Evolutionary conservation across 2,329 filamentous ascomycete species (phyloP), one percentile per base, ranked within the genome.

Genomic region (Colletotrichum destructivum): DNA sequence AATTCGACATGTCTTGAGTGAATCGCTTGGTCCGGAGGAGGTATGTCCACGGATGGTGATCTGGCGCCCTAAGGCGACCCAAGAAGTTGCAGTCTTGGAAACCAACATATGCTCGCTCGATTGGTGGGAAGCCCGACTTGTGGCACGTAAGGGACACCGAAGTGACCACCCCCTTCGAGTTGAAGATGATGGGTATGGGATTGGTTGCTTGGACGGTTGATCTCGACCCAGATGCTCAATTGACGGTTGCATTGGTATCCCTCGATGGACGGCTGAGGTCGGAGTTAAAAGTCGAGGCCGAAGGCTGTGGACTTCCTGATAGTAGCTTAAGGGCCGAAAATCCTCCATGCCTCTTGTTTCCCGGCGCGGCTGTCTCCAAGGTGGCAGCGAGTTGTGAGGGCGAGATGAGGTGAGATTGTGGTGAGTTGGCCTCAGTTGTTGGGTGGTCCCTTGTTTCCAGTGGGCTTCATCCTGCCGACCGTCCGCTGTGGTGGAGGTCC

Each of bases 391-490:
- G 38, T 67, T 54, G 64, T 62, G 12, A 44, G 23, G 47, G 40
- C 26, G 64, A 63, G 52, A n/a, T 57, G 68, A 69, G 46, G 4
- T 35, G 49, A 42, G 49, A 38, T 35, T 60, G 38, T 46, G 56
- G 56, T 51, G 49, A 57, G 16, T 35, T 71, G 67, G 71, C 31
- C 60, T 61, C 42, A 62, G 67, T 57, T 66, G 71, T 68, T 66
- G 71, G 71, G 71, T 66, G 67, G 71, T 62, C 51, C 62, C 71
- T 73, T 73, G 68, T 72, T 67, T 68, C 46, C 63, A 71, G 65
- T 69, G 54, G 65, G 65, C 69, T 71, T 69, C 63, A 71, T 63
- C 65, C 59, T 60, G 65, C 69, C 59, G 69, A 42, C 65, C 44
- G 54, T 54, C 21, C 54, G 65, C 69, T 69, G 69, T 54, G 52